Evolutionary conservation across 1,284 basidiomycete genomes (phyloP).

Genomic region (Macrocystidia cucumis): DNA sequence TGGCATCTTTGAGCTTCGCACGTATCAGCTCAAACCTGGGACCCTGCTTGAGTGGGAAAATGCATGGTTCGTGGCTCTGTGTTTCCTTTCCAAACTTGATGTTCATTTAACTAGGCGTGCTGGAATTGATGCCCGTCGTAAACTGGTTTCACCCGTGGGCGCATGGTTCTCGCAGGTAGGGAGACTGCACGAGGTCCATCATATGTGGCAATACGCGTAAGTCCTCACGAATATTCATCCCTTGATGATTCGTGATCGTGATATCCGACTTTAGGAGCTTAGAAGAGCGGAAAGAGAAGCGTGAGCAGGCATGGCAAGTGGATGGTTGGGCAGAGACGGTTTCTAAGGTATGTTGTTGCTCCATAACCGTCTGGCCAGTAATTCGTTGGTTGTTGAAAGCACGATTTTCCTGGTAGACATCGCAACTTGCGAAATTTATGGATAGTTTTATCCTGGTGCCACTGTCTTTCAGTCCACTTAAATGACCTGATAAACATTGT

Average conservation of each 20-base stretch:
- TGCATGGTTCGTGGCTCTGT: slow-evolving; percentile 56
- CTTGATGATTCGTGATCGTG: slow-evolving; percentile 4
- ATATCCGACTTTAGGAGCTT: slow-evolving; percentile 45
- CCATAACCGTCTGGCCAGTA: slow-evolving; percentile 2
- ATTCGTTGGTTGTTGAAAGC: slow-evolving; percentile 7
- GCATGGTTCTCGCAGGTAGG: slow-evolving; percentile 95
- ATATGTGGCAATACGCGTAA: slow-evolving; percentile 91
- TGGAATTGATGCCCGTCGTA: slow-evolving; percentile 83
- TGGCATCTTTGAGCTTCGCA: slow-evolving; percentile 87
- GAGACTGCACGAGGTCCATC: slow-evolving; percentile 83
- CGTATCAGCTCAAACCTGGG: slow-evolving; percentile 80
- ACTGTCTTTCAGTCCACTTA: slow-evolving; percentile 74
- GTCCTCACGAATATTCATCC: slow-evolving; percentile 20
- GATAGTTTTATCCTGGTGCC: slow-evolving; percentile 71
- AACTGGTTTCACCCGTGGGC: slow-evolving; percentile 81
- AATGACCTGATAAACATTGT: too few species aligned
- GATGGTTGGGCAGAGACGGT: slow-evolving; percentile 95
- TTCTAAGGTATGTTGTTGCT: slow-evolving; percentile 67
- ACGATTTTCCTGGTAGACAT: slow-evolving; percentile 43
- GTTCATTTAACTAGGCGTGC: slow-evolving; percentile 48
- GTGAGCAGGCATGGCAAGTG: slow-evolving; percentile 87
- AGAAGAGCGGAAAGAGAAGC: slow-evolving; percentile 71
- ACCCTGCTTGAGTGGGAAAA: slow-evolving; percentile 90
- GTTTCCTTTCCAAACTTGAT: slow-evolving; percentile 6
- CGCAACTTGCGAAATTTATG: slow-evolving; percentile 72